phyloP scores from a whole-genome alignment of 1,284 basidiomycete species.

The Retiboletus flavoniger region DNA sequence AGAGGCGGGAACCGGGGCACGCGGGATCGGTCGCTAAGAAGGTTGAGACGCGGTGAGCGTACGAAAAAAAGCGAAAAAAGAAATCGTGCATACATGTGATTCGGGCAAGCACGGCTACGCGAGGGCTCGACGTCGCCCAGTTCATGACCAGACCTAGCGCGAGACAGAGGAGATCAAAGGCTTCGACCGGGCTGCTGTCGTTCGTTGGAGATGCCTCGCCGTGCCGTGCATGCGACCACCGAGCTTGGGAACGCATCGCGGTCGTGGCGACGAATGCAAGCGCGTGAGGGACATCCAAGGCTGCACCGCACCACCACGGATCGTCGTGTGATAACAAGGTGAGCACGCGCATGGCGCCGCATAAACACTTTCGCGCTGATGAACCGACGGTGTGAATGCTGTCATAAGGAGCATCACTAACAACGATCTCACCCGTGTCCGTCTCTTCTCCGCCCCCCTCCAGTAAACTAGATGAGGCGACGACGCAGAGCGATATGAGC shows the following conservation, averaged over 20 bases:
- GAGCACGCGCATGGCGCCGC: constrained; percentile 59
- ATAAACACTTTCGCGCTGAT: constrained; percentile 49
- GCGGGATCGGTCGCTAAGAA: constrained; percentile 45
- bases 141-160: constrained; percentile 71
- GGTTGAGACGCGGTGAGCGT: not conserved
- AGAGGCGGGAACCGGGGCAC: constrained; percentile 49
- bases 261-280: constrained; percentile 49
- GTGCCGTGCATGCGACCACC: constrained; percentile 19
- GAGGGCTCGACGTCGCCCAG: constrained; percentile 56
- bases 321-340: constrained; percentile 68
- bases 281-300: constrained; percentile 44
- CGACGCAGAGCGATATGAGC: constrained; percentile 49
- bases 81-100: constrained; percentile 43
- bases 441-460: constrained; percentile 20
- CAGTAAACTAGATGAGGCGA: constrained; percentile 38
- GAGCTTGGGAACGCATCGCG: constrained; percentile 39
- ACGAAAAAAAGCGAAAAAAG: not conserved
- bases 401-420: not conserved
- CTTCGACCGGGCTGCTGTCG: constrained; percentile 33
- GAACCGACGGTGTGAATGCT: not conserved
- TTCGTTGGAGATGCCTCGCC: constrained; percentile 7
- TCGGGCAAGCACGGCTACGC: constrained; percentile 45
- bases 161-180: constrained; percentile 66
- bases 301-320: constrained; percentile 49
- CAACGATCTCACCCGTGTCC: constrained; percentile 15